Evolutionary conservation across 2,329 filamentous ascomycete species (phyloP).

Genomic region (Helminthosporium solani): DNA sequence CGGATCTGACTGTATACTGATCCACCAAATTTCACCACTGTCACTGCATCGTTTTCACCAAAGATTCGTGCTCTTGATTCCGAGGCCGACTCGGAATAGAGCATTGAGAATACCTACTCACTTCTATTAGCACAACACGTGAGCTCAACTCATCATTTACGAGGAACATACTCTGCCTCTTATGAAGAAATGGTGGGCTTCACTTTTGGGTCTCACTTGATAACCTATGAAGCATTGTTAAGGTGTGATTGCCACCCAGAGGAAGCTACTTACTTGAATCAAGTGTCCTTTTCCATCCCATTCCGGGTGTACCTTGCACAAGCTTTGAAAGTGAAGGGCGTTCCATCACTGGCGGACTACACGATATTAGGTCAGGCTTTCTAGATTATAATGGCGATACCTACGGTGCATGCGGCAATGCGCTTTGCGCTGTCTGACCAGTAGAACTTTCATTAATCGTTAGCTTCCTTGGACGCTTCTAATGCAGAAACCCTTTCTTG

Average conservation of each 20-base stretch:
- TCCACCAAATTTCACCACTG: constrained; percentile 13
- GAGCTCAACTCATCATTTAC: neutral
- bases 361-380: too few species aligned
- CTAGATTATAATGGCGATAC: too few species aligned
- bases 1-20: constrained; percentile 22
- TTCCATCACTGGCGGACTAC: too few species aligned
- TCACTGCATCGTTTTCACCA: constrained; percentile 8
- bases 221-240: too few species aligned
- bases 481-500: too few species aligned
- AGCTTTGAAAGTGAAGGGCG: too few species aligned
- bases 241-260: neutral
- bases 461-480: too few species aligned
- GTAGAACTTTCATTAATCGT: too few species aligned
- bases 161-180: constrained; percentile 11
- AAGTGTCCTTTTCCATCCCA: neutral
- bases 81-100: constrained; percentile 13
- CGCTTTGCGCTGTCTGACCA: too few species aligned
- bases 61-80: neutral
- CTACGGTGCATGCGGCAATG: too few species aligned
- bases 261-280: neutral
- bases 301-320: too few species aligned
- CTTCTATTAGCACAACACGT: too few species aligned
- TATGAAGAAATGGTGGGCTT: constrained; percentile 15
- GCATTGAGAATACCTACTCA: constrained; percentile 17
- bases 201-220: constrained; percentile 11